Conservation (phyloP, 108 stramenopile genomes). For the Cyclotella sp. region DNA sequence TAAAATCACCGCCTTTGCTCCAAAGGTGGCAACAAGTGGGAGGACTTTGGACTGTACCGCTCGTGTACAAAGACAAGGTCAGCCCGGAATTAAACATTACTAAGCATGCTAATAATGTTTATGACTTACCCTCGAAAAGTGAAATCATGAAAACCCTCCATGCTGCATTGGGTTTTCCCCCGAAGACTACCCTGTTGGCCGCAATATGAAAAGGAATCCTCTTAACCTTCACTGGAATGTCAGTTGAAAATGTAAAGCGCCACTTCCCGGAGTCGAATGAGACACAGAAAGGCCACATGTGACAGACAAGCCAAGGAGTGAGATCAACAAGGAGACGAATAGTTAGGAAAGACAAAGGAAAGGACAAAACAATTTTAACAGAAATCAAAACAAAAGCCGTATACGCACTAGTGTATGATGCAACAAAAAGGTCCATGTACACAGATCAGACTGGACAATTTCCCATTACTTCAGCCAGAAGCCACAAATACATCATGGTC, state of each 20-base stretch:
- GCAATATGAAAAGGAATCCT: not conserved
- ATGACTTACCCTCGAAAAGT: not conserved
- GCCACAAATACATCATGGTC: conserved; percentile 12
- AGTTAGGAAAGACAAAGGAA: no score
- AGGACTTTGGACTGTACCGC: not conserved
- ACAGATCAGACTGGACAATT: conserved; percentile 24
- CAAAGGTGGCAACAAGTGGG: no score
- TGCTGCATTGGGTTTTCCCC: conserved; percentile 2
- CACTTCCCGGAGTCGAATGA: not conserved
- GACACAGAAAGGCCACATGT: no score
- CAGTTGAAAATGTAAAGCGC: not conserved
- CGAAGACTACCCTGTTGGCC: not conserved
- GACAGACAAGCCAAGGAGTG: no score
- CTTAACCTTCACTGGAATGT: not conserved
- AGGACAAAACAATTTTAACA: no score
- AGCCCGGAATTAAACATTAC: not conserved
- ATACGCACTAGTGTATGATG: not conserved
- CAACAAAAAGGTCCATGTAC: conserved; percentile 8
- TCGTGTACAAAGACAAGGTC: not conserved
- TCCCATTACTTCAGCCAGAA: conserved; percentile 1
- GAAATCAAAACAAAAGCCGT: not conserved
- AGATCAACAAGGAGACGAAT: no score
- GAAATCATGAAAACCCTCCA: not conserved
- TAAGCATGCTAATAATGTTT: not conserved
- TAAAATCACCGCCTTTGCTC: no score